Base-by-base conservation (phyloP, 2,329 filamentous ascomycete genomes). In the Pezicula neosporulosa region DNA sequence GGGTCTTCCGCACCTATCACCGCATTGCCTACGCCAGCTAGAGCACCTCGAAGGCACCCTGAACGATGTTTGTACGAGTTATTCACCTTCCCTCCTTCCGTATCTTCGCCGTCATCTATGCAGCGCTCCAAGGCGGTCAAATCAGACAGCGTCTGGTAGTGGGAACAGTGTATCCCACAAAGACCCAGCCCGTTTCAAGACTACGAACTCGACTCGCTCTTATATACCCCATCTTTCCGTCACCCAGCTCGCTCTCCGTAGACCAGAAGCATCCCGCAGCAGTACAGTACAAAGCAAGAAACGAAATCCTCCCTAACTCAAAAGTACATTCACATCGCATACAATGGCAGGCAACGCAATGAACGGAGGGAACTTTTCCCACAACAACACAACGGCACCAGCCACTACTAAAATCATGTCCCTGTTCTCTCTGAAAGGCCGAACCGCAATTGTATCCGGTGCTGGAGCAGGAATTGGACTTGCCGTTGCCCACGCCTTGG, bases 391-490 rank as follows among this genome's bases (percentile, higher is more conserved):
- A 56, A 67, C 65, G 39, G 58, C 72, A 2, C 74, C 77, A 38
- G 60, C 69, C 49, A 67, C 63, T 13, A 66, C 72, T 27, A 75
- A 76, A 50, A 72, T 78, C 42, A 77, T 89, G 52, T 77, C 81
- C 33, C 77, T 88, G 52, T 87, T 89, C 70, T 88, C 85, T 6
- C 74, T 89, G 47, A 84, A 83, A 63, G 85, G 84, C 41, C 81
- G 82, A 60, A 89, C 86, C 2, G 85, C 85, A 30, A 86, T 89
- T 56, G 78, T 89, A 39, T 81, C 83, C 2, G 86, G 86, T 52
- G 85, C 85, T 12, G 87, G 82, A 33, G 84, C 83, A 35, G 86
- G 86, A 33, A 87, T 89, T 57, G 86, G 86, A 39, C 72, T 87
- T 24, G 76, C 77, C 5, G 77, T 88, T 27, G 85, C 84, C 13